These are phyloP conservation scores for Peterozyma toletana DNA, from an alignment of 805 yeast species.

Conservation along the genomic window DNA sequence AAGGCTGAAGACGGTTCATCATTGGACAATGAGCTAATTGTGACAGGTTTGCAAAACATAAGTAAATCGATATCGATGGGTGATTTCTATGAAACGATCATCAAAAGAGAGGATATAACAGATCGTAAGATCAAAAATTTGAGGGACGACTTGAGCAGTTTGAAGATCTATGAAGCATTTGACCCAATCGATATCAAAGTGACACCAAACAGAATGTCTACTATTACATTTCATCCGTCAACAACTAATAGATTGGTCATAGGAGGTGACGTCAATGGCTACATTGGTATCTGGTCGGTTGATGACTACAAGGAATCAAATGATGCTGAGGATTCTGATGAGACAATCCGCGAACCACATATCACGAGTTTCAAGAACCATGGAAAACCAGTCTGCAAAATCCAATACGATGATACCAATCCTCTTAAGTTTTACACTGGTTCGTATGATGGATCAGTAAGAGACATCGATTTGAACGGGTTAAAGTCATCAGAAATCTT, in stretches of 20 bases:
- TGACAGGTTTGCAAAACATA: constrained; percentile 26
- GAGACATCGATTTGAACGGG: constrained; percentile 61
- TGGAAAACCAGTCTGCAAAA: constrained; percentile 62
- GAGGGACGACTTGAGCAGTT: constrained; percentile 45
- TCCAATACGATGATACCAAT: constrained; percentile 43
- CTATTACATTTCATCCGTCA: constrained; percentile 74
- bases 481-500: constrained; percentile 55
- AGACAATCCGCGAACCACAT: constrained; percentile 34
- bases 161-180: constrained; percentile 46
- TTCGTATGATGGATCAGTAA: constrained; percentile 84
- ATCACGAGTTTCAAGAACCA: constrained; percentile 68
- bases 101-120: constrained; percentile 22
- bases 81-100: constrained; percentile 56
- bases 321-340: constrained; percentile 29
- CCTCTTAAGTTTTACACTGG: constrained; percentile 56
- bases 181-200: constrained; percentile 69
- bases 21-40: constrained; percentile 16
- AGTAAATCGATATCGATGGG: constrained; percentile 57
- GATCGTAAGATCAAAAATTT: constrained; percentile 35
- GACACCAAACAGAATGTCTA: constrained; percentile 64
- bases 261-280: constrained; percentile 89
- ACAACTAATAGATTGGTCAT: constrained; percentile 51
- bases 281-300: constrained; percentile 84
- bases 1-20: constrained; percentile 27
- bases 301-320: constrained; percentile 19